A percentile compares a stretch with the other conserved stretches of the same genome.
These are phyloP conservation scores for Macrolepiota albuminosa DNA, from an alignment of 768 basidiomycete species.

Conservation along the genomic window DNA sequence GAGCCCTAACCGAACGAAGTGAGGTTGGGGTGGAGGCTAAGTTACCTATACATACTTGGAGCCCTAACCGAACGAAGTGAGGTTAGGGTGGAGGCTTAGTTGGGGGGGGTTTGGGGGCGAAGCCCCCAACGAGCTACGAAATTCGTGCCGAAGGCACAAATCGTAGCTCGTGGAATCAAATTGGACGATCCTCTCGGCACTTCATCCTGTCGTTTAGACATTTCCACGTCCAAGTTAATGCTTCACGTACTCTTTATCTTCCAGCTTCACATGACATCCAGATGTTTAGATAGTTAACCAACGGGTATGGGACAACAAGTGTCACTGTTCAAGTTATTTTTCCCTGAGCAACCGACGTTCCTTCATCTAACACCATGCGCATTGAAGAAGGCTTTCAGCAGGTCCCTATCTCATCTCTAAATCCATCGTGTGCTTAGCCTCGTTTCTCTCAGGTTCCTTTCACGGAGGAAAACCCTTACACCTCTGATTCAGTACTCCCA, in stretches of 20 bases:
- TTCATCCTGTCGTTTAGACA: not conserved
- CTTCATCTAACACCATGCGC: slow-evolving; percentile 37
- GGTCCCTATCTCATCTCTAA: slow-evolving; percentile 24
- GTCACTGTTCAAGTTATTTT: not conserved
- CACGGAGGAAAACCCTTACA: slow-evolving; percentile 55
- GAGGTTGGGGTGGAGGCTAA: no score
- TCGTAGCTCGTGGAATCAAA: no score
- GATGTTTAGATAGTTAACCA: not conserved
- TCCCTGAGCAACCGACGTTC: not conserved
- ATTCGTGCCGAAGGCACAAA: no score
- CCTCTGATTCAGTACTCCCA: slow-evolving; percentile 58
- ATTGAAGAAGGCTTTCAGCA: slow-evolving; percentile 65
- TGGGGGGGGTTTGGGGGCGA: no score
- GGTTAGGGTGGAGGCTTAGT: no score
- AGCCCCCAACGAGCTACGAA: no score
- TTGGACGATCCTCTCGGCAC: not conserved
- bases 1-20: no score
- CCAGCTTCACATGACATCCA: not conserved
- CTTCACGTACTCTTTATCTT: not conserved
- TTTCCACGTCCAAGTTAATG: not conserved
- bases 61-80: no score
- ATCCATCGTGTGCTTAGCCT: not conserved
- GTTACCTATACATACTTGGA: no score
- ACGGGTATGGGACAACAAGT: not conserved
- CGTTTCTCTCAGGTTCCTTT: slow-evolving; percentile 38